Evolutionary conservation across 192 early-diverging fungal genomes (phyloP), one percentile per base, ranked within the genome.

Genomic region (Mortierella claussenii): DNA sequence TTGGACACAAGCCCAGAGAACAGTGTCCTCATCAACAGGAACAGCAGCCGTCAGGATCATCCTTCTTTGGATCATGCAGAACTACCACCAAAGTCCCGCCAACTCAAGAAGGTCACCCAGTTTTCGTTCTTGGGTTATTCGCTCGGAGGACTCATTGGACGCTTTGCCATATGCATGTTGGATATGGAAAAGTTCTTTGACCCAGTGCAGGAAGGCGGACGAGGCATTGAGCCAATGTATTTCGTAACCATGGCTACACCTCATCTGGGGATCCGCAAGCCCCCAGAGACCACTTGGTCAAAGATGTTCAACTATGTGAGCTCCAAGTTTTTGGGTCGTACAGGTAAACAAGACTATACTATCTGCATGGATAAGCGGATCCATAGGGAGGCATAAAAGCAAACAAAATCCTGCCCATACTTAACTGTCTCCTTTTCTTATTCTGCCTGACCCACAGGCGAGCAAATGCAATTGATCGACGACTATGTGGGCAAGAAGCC

Each of bases 231-330:
- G 49, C 85, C 87, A 12, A 30, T 79, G 45, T 65, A 80, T n/a
- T 87, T 87, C 63, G 63, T 75, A 4, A 84, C 87, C 6, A 84
- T 89, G 78, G 87, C 86, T 3, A 87, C 87, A 32, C 87, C 87
- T 15, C 87, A 89, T 56, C 56, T 89, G 51, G 87, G 87, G 0
- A 79, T 84, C 23, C 45, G 65, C n/a, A 45, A 49, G 33, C 82
- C 81, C 1, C 20, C 69, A 0, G 10, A 21, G 27, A 68, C 71
- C 10, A 47, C 34, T 0, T 57, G 62, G 12, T 60, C 63, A 6
- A 78, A 65, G 37, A 4, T 81, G 10, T 78, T 81, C 32, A 87
- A 83, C 50, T 86, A 54, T 42, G 3, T 82, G 2, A 69, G 78
- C 28, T 68, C 81, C 6, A 42, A 48, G 4, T 57, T 87, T 36